A percentile compares a stretch with the other conserved stretches of the same genome.
Evolutionary conservation across 352 stramenopile genomes (phyloP).

Genomic region (Achlya hypogyna): DNA sequence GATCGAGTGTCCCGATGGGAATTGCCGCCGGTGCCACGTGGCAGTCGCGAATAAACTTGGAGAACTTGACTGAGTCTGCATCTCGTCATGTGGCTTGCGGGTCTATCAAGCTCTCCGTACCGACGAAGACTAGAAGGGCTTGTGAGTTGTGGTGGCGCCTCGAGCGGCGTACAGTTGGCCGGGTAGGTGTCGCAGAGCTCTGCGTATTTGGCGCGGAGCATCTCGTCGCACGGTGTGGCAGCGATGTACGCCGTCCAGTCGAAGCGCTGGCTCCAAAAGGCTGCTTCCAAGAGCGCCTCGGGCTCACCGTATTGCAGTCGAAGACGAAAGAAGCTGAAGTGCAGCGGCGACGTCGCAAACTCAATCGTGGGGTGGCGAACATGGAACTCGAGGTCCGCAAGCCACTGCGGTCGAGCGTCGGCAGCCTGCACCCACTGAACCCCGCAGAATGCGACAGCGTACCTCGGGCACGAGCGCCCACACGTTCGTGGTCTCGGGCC

Average conservation of each 20-base stretch:
- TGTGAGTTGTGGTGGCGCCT: background rate
- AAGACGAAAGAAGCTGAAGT: slow-evolving; percentile 34
- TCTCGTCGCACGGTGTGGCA: slow-evolving; percentile 27
- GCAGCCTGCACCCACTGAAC: background rate
- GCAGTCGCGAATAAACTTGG: slow-evolving; percentile 58
- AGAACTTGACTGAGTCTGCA: slow-evolving; percentile 78
- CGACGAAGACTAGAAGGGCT: slow-evolving; percentile 12
- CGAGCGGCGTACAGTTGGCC: slow-evolving; percentile 8
- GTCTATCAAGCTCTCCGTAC: background rate
- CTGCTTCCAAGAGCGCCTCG: slow-evolving; percentile 35
- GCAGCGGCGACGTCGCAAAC: slow-evolving; percentile 19
- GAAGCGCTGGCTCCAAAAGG: slow-evolving; percentile 47
- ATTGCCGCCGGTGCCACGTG: slow-evolving; percentile 36
- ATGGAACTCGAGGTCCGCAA: slow-evolving; percentile 41
- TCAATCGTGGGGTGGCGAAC: slow-evolving; percentile 44
- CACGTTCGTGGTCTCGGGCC: background rate
- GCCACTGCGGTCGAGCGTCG: slow-evolving; percentile 31
- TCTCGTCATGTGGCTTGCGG: too few species aligned
- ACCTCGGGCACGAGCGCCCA: slow-evolving; percentile 6
- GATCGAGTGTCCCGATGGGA: slow-evolving; percentile 29
- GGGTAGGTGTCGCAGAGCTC: slow-evolving; percentile 44
- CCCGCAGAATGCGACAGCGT: background rate
- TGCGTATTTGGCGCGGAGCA: slow-evolving; percentile 39
- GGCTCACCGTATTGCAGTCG: slow-evolving; percentile 22
- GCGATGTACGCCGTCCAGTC: slow-evolving; percentile 35